phyloP scores from a whole-genome alignment of 768 basidiomycete genomes.

The Russula emetica region DNA sequence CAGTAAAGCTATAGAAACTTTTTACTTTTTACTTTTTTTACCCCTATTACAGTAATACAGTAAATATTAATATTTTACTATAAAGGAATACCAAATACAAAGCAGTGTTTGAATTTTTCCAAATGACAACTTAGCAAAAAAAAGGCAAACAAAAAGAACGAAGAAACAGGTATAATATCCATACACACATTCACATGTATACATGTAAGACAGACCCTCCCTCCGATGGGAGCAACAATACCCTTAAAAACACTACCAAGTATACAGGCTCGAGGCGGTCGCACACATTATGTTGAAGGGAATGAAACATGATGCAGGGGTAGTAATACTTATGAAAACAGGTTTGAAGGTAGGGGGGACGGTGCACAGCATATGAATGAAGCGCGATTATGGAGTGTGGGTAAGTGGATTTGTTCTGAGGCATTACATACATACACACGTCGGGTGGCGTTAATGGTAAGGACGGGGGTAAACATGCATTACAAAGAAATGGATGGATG shows the following conservation, averaged over 20 bases:
- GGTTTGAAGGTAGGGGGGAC: background rate
- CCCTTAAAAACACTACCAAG: background rate
- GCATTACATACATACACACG: background rate
- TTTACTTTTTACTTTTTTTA: too few species aligned
- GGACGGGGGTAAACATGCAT: background rate
- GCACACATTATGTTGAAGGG: background rate
- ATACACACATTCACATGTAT: too few species aligned
- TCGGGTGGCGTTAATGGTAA: background rate
- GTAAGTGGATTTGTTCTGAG: background rate
- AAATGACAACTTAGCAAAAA: too few species aligned
- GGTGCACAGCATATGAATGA: background rate
- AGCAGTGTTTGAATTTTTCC: too few species aligned
- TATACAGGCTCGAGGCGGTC: background rate
- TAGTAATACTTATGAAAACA: background rate
- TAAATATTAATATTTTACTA: too few species aligned
- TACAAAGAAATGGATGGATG: background rate
- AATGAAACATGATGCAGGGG: background rate
- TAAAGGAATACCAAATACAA: too few species aligned
- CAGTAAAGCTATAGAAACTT: too few species aligned
- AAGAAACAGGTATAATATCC: too few species aligned
- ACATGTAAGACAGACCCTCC: too few species aligned
- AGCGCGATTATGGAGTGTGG: background rate
- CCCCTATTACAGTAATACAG: too few species aligned
- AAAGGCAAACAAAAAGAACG: too few species aligned
- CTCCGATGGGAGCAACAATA: too few species aligned